Conservation (phyloP, 176 grass and related monocot species). For the Rhynchospora breviuscula region DNA sequence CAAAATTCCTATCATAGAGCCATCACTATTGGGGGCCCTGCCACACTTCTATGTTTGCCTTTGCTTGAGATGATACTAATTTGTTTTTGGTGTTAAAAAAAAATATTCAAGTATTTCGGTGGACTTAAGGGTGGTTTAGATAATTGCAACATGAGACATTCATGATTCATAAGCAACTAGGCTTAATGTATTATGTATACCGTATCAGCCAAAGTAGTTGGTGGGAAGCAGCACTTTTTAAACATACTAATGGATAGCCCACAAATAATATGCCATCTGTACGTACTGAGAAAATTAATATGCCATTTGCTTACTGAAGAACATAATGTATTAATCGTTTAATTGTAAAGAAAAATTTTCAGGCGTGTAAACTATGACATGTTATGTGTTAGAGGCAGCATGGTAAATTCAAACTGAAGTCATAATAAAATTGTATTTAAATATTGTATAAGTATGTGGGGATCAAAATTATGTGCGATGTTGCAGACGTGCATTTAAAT, state of each 20-base stretch:
- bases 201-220: slow-evolving; percentile 1
- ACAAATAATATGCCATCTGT: background rate
- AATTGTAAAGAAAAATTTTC: background rate
- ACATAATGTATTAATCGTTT: background rate
- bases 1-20: background rate
- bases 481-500: background rate
- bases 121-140: background rate
- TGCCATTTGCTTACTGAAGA: background rate
- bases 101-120: background rate
- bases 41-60: slow-evolving; percentile 10
- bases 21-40: slow-evolving; percentile 3
- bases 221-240: background rate
- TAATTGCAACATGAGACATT: background rate
- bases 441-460: background rate
- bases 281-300: background rate
- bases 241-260: background rate
- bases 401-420: no score
- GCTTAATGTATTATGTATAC: background rate
- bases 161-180: background rate
- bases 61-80: background rate
- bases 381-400: no score
- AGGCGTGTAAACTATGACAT: no score
- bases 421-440: background rate
- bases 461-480: background rate
- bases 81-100: background rate